Base-by-base conservation (phyloP, 2,329 filamentous ascomycete species). In the Remersonia thermophila region DNA sequence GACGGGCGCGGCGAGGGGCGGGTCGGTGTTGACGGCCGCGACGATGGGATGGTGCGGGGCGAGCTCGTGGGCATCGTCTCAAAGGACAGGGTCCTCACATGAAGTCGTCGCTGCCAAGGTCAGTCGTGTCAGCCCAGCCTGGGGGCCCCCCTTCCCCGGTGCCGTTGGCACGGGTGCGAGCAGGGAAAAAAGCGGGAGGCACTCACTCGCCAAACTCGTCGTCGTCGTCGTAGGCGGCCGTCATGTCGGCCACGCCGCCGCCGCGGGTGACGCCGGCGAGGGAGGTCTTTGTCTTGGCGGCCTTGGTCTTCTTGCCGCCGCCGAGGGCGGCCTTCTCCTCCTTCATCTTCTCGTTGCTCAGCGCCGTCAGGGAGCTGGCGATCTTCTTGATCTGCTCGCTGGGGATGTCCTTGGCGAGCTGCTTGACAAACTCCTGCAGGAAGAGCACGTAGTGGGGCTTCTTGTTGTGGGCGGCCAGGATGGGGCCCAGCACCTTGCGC, bases 331-430 rank as follows among this genome's bases (percentile, higher is more conserved):
- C 78, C 72, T 96, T 95, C 72, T 98, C 91, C 60, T 95, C 87
- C 68, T 86, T 93, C 80, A 96, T 80, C 72, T 93, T 95, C 73
- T 96, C 91, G 58, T 98, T 98, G 56, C 84, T 74, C 38, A 94
- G 71, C 4, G 86, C 80, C n/a, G 87, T 94, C 53, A 98, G 63
- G 4, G 74, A 72, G 59, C 83, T 93, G 10, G 85, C 76, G 47
- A 94, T 75, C 71, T 96, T 96, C 74, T 96, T 95, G 63, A 96
- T 87, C 65, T 96, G 86, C 39, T 91, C 80, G 56, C 84, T 93
- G 11, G 82, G 78, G 47, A 98, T 62, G 18, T 94, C 87, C 62
- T 86, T 87, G 51, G 79, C 75, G 30, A 96, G 72, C 54, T 84
- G 77, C 68, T 93, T 94, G 46, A 73, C 63, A 54, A 98, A 91